Conservation (phyloP, 108 stramenopile species). For the Nannochloropsis gaditana region DNA sequence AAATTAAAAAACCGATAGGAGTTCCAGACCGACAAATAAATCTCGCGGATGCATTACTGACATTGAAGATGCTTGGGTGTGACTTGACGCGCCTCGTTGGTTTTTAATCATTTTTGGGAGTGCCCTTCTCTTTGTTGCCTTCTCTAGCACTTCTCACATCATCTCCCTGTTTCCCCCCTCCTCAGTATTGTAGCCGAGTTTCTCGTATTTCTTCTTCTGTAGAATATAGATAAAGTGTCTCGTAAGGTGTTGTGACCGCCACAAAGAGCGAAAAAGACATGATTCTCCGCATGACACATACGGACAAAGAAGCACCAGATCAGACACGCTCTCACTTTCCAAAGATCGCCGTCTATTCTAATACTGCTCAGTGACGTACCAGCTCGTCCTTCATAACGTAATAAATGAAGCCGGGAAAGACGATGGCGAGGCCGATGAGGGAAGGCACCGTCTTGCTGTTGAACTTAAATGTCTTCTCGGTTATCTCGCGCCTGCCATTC, state of each 20-base stretch:
- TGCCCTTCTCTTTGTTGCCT: too few relatives aligned
- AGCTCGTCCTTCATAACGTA: constrained; percentile 15
- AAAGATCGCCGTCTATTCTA: background rate
- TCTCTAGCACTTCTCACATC: background rate
- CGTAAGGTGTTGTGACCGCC: too few relatives aligned
- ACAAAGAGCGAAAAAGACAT: too few relatives aligned
- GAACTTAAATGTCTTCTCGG: background rate
- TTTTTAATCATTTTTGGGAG: too few relatives aligned
- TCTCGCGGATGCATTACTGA: too few relatives aligned
- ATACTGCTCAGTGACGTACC: background rate
- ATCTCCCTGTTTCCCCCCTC: background rate
- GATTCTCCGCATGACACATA: too few relatives aligned
- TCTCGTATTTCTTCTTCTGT: constrained; percentile 8
- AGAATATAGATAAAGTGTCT: too few relatives aligned
- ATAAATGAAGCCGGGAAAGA: constrained; percentile 20
- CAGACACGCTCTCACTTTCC: background rate
- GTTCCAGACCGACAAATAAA: too few relatives aligned
- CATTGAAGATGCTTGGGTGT: too few relatives aligned
- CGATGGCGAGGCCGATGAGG: background rate
- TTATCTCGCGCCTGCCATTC: background rate
- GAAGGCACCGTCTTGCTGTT: constrained; percentile 16
- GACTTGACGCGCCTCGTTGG: too few relatives aligned
- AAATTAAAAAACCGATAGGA: too few relatives aligned
- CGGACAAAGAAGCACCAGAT: background rate
- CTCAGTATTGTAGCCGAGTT: background rate